Conservation (phyloP, 305 asterid genomes). For the Fraxinus paxiana region DNA sequence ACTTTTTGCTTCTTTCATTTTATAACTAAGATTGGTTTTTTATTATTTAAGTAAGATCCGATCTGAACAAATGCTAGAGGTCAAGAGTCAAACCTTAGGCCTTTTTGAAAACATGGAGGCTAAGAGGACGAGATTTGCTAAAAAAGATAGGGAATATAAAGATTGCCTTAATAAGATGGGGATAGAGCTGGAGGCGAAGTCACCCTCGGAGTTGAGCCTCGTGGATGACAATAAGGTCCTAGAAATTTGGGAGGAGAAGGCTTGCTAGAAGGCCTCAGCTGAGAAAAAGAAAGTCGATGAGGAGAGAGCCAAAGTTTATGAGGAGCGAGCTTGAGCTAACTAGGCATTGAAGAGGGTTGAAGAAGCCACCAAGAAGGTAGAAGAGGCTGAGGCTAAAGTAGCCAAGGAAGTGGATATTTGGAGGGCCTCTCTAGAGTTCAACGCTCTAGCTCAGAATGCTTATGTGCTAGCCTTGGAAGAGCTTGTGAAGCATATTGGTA, state of each 20-base stretch:
- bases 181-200: background rate
- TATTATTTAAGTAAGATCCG: background rate
- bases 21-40: too few relatives aligned
- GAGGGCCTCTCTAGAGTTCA: background rate
- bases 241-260: background rate
- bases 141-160: background rate
- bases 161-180: background rate
- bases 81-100: background rate
- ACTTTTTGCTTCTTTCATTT: background rate
- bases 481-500: background rate
- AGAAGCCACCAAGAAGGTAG: background rate
- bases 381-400: background rate
- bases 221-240: background rate
- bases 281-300: background rate
- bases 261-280: background rate
- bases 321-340: background rate
- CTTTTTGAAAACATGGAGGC: background rate
- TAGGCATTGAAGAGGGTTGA: background rate
- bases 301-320: background rate
- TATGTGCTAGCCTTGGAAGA: background rate
- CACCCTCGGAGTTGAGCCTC: background rate
- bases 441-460: background rate
- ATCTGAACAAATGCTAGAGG: background rate
- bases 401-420: background rate
- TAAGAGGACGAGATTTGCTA: background rate